Evolutionary conservation across 2,329 filamentous ascomycete species (phyloP).

Genomic region (Botrytis sinoallii): DNA sequence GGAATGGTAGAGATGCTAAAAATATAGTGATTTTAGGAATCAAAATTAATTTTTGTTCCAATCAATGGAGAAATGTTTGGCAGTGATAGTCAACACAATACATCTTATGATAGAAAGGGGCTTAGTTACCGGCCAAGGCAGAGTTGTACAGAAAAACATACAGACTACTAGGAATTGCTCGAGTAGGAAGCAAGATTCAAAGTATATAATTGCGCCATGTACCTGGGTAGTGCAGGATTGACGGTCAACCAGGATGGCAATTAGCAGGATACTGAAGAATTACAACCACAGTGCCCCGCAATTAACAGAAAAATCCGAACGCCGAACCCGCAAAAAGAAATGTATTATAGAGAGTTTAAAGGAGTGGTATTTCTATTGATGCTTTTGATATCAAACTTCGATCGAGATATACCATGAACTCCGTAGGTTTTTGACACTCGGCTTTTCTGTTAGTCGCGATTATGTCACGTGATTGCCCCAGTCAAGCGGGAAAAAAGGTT

Average conservation of each 20-base stretch:
- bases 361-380: no score
- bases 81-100: background rate
- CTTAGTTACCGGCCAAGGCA: background rate
- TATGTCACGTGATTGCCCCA: background rate
- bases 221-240: background rate
- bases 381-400: no score
- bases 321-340: no score
- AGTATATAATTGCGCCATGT: background rate
- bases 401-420: background rate
- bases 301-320: no score
- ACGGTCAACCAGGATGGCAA: background rate
- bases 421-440: no score
- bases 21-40: background rate
- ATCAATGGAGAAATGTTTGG: background rate
- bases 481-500: background rate
- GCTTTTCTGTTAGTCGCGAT: no score
- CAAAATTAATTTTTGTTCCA: background rate
- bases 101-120: background rate
- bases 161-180: background rate
- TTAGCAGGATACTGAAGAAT: no score
- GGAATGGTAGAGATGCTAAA: background rate
- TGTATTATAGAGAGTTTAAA: no score
- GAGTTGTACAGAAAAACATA: background rate
- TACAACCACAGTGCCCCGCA: no score
- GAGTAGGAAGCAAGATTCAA: background rate